Evolutionary conservation across 1,284 basidiomycete genomes (phyloP), one percentile per base, ranked within the genome.

Genomic region (Boletus subluridellus): DNA sequence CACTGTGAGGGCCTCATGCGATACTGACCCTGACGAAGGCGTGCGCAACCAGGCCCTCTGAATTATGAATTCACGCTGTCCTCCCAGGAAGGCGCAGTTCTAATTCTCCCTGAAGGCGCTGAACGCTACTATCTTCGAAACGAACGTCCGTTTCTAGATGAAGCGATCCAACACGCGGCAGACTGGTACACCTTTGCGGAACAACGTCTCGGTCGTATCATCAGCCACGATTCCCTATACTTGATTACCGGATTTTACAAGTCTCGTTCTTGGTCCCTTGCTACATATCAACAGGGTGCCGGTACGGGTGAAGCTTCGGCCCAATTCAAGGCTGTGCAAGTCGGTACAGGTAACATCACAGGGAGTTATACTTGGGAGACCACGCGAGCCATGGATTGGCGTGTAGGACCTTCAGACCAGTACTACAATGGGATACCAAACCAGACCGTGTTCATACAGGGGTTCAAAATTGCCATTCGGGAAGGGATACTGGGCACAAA

Each of bases 111-210:
- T 4, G 64, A 68, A 45, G 67, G 66, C 1, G 66, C 66, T 1
- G 57, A 68, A 24, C 56, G 54, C 21, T 21, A 21, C 21, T 21
- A 21, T 21, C 21, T 21, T 21, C 21, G 21, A 21, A 21, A 21
- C 21, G 54, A 66, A 28, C 55, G 26, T 39, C 7, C 24, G 6
- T 59, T 62, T 15, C 41, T 52, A 14, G 54, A 60, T 9, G 34
- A 53, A 26, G 66, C 64, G 6, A 57, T 54, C 0, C 15, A 41
- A 51, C 51, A 63, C 6, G 64, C 56, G 6, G 49, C 52, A 12
- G 58, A 68, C 11, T 67, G 66, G 66, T 68, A 69, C 34, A 45
- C 15, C 0, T 66, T 67, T 32, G 66, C 59, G 2, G 51, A 55
- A 32, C 38, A 60, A 24, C 45, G 48, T n/a, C 61, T 61, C 12